Base-by-base conservation (phyloP, 805 yeast genomes). In the Sugiyamaella valdiviana region DNA sequence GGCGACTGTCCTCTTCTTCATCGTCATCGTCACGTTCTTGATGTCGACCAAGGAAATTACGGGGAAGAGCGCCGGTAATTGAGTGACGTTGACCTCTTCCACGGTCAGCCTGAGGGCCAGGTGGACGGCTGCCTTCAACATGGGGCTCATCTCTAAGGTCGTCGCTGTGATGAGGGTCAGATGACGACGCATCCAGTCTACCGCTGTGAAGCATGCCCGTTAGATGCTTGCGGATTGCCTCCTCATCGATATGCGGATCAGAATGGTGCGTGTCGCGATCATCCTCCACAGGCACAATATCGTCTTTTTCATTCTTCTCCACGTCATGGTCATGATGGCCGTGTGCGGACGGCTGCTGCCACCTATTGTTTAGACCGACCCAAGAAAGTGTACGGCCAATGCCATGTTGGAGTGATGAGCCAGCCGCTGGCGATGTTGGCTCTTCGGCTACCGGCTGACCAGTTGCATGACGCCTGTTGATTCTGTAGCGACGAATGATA, bases 401-500 rank as follows among this genome's bases (percentile, higher is more conserved):
- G 14, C 51, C 48, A 20, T 39, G 36, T 5, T 40, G 17, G n/a
- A 49, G 35, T 7, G 49, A 38, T 17, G 29, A 20, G 17, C 38
- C 42, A 10, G 38, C 6, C n/a, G 39, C 10, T 9, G 42, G 15
- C 3, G 20, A 12, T 15, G 45, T n/a, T 6, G 43, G 32, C 24
- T n/a, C 32, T 10, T 24, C 44, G 10, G 38, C 19, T 9, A 35
- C 49, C 22, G 49, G 48, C 1, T 45, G 45, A 44, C 45, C 39
- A 19, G 53, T 54, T 2, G 43, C 23, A 26, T 43, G 52, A 26
- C 81, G 87, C 2, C 78, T 75, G 58, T 82, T 85, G 45, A 90
- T 81, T 57, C 71, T 76, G 66, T 89, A 91, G 46, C 95, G 74
- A 60, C 96, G 80, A 41, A 93, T 71, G 48, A 93, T 79, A 57